Base-by-base conservation (phyloP, 345 rosid species). In the Corchorus capsularis region DNA sequence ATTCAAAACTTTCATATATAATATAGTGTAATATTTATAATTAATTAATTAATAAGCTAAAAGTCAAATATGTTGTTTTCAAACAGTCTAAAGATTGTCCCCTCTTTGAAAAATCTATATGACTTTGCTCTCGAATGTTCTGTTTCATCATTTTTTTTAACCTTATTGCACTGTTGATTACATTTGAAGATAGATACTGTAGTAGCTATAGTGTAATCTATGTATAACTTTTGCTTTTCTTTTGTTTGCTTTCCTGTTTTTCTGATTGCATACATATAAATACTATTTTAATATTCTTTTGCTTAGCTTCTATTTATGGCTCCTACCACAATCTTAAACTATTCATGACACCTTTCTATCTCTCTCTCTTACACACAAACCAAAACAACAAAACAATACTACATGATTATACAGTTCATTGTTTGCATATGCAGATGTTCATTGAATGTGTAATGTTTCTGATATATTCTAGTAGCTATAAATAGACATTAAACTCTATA, bases 61-160 rank as follows among this genome's bases (percentile, higher is more conserved):
- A 79, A 60, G 76, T 79, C 79, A 74, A 81, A 74, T 66, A 72
- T 49, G 76, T 80, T 49, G 70, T 57, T 82, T 74, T 78, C 87
- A 66, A 55, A 14, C 15, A 63, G 68, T 74, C 71, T 43, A 79
- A 60, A 55, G 54, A 74, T 10, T 71, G 75, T 69, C 67, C 72
- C 50, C 11, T 22, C 47, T 45, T 64, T 39, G 5, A 55, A 41
- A 55, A 13, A 32, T 39, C 32, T 43, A 27, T n/a, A 65, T 43
- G 8, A 63, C 50, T 64, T 2, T 19, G 20, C 15, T 64, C 49
- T 39, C n/a, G 27, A 41, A 64, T 64, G 69, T 41, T 20, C 6
- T 39, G 13, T 63, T n/a, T 63, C 5, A 63, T 63, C 49, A 2
- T 15, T 41, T 17, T 41, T 43, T 64, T 64, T 41, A 64, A 64